Evolutionary conservation across 2,329 filamentous ascomycete species (phyloP), one percentile per base, ranked within the genome.

Genomic region (Fusarium sp.): DNA sequence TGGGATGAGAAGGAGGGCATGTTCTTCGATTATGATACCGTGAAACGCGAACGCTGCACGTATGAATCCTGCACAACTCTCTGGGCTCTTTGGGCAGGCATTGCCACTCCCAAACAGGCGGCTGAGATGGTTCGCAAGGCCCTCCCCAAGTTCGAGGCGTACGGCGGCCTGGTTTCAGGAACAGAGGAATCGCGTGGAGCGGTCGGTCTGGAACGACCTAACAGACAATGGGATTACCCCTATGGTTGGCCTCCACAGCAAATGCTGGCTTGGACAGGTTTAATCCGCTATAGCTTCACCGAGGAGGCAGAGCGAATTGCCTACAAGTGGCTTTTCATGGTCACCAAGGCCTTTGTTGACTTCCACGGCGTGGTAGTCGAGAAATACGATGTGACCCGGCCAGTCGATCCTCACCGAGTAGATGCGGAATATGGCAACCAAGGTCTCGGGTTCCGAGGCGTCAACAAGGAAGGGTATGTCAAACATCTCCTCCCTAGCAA

Each of bases 211-310:
- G 89, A 95, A 75, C 89, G 95, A 50, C 96, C 96, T 11, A 98
- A 98, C 81, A 90, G 96, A 75, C 96, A 99, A 80, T 99, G 96
- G 96, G 96, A 99, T 80, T 98, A 94, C 80, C 96, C 96, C 1
- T 98, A 96, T 79, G 96, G 96, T 65, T 99, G 96, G 96, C 96
- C 96, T 60, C 96, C 96, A 35, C 96, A 99, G 85, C 96, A 99
- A 84, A 98, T 99, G 84, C 89, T 99, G 44, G 95, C 96, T 2
- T 99, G 96, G 96, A 95, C 93, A 2, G 96, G 95, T 5, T 85
- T 99, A 64, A 88, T 94, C 76, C 91, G 95, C 20, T 99, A 98
- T 79, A 94, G 95, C 59, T 98, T 97, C 79, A 90, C 92, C 32
- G 93, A 95, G 27, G 95, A 98, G 68, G 94, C 94, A 3, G 93